phyloP scores from a whole-genome alignment of 371 early-diverging fungal species.

The Mucor lusitanicus region DNA sequence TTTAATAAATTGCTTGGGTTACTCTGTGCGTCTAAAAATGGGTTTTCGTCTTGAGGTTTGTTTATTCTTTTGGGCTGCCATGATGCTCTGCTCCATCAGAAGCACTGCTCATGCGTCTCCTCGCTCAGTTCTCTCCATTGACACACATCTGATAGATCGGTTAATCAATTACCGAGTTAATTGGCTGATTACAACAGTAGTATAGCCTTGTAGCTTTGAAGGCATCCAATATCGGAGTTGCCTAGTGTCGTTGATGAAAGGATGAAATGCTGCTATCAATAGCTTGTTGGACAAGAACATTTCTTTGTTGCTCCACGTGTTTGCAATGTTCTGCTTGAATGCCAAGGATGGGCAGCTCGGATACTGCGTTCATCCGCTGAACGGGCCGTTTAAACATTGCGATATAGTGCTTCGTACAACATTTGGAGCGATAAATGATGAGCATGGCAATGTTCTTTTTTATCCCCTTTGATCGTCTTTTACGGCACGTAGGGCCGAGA shows the following conservation, averaged over 20 bases:
- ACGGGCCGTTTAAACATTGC: not conserved
- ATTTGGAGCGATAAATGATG: not conserved
- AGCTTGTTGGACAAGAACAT: not conserved
- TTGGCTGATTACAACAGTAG: not conserved
- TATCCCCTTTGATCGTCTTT: not conserved
- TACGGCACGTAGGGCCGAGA: not conserved
- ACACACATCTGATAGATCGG: not conserved
- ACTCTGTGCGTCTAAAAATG: not conserved
- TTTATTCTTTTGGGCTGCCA: slow-evolving; percentile 1
- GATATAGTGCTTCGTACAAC: not conserved
- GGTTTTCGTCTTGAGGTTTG: not conserved
- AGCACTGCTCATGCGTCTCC: not conserved
- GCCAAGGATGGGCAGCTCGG: not conserved
- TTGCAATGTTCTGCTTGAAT: not conserved
- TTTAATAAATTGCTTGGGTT: not conserved
- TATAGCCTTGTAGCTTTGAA: not conserved
- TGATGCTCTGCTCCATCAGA: not conserved
- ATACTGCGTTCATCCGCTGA: not conserved
- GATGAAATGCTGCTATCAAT: not conserved
- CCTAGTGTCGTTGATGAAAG: not conserved
- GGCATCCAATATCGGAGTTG: not conserved
- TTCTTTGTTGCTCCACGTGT: not conserved
- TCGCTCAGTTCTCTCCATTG: not conserved
- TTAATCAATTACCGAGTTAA: not conserved
- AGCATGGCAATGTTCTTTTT: not conserved